Conservation (phyloP, 805 yeast genomes). For the Candida glaebosa region DNA sequence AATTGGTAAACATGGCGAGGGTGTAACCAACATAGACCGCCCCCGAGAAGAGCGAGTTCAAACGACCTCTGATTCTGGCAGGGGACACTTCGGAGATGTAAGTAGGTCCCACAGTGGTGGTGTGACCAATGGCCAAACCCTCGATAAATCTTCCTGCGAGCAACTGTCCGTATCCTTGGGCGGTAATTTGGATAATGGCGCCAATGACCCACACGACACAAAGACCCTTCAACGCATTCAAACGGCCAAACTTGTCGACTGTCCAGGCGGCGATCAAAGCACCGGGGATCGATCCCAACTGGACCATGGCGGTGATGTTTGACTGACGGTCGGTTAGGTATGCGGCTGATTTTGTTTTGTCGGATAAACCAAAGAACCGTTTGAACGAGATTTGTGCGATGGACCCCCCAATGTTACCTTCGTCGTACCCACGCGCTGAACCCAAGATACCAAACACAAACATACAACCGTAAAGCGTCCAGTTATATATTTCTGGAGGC, state of each 20-base stretch:
- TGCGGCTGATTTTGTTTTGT: conserved; percentile 26
- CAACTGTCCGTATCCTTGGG: conserved; percentile 43
- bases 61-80: conserved; percentile 46
- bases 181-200: conserved; percentile 44
- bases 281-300: conserved; percentile 52
- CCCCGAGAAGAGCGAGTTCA: conserved; percentile 50
- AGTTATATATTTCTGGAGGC: conserved; percentile 44
- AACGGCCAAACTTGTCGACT: conserved; percentile 48
- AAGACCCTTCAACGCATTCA: conserved; percentile 41
- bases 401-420: conserved; percentile 47
- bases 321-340: conserved; percentile 43
- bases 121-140: conserved; percentile 52
- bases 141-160: conserved; percentile 52
- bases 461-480: conserved; percentile 39
- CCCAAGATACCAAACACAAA: conserved; percentile 52
- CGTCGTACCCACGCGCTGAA: conserved; percentile 54
- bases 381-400: conserved; percentile 41
- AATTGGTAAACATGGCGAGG: conserved; percentile 43
- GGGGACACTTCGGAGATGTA: conserved; percentile 52
- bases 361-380: conserved; percentile 40
- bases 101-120: conserved; percentile 52
- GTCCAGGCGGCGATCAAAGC: conserved; percentile 43
- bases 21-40: conserved; percentile 53
- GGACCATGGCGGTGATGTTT: conserved; percentile 56
- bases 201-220: conserved; percentile 44